Evolutionary conservation across 2,329 filamentous ascomycete genomes (phyloP), one percentile per base, ranked within the genome.

Genomic region (Allantophomopsis lycopodina): DNA sequence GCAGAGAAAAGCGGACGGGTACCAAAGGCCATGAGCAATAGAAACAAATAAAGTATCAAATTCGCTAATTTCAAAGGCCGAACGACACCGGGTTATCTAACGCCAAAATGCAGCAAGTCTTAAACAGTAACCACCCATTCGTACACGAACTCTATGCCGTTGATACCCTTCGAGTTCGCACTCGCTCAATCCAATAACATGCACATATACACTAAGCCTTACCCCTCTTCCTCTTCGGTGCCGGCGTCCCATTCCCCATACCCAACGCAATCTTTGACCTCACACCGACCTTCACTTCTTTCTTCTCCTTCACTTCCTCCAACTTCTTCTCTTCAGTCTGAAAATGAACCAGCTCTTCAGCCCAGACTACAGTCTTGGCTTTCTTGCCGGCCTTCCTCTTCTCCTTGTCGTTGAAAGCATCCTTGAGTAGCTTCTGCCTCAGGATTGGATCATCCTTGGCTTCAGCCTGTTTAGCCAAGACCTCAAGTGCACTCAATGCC

Each of bases 401-500:
- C 40, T 45, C 41, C 40, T 51, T 42, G 17, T 56, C 53, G 21
- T 59, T 54, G 38, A 55, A 55, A 11, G 49, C 45, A 37, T 59
- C 54, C 39, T 56, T 54, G 15, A 55, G 42, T n/a, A 55, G 43
- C 18, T 53, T 46, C 37, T 59, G 53, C 44, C 60, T 54, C 41
- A 56, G 46, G 37, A 53, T 54, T 41, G 60, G 59, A 35, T 65
- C 59, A 3, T 60, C 54, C 38, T 60, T 58, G 40, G 61, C 58
- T 6, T 58, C 50, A 15, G 55, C 53, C 38, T 61, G 60, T 45
- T 52, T 59, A 0, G 48, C 44, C 4, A 57, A 30, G 8, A 53
- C 40, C 10, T 48, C 44, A 2, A 47, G 44, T 0, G 62, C 60
- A 6, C 47, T 50, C 5, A 62, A 40, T 1, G 64, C 55, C 14